Base-by-base conservation (phyloP, 2,329 filamentous ascomycete species). In the Aspergillus oerlinghausenensis region DNA sequence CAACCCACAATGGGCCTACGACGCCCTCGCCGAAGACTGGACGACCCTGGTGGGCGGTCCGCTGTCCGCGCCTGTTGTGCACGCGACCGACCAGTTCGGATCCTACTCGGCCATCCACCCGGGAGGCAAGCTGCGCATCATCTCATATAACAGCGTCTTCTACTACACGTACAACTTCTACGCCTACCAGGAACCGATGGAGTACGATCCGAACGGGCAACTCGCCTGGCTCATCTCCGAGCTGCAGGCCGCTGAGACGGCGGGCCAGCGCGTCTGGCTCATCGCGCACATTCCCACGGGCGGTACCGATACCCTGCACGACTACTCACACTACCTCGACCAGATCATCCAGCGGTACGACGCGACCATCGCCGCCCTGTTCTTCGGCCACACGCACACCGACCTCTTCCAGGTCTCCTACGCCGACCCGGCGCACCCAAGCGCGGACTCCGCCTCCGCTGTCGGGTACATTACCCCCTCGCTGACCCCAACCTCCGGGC, bases 101-200 rank as follows among this genome's bases (percentile, higher is more conserved):
- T 68, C 74, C 2, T 68, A 70, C 3, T 63, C 67, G 3, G 71
- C 70, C 3, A 72, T 76, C 14, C 21, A 70, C 74, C 50, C 73
- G 79, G 49, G 63, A 68, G 75, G 73, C 19, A 81, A 82, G 58
- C 71, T 86, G 26, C 77, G 81, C 25, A 70, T 86, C 63, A 84
- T 86, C 64, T 84, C 82, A 3, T 73, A 85, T 62, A 85, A 83
- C 73, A 84, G 81, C 19, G 83, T 85, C 66, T 69, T 84, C 58
- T 84, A 81, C 70, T 85, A 86, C 67, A 77, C 75, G n/a, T 70
- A 78, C 58, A 85, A 86, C 72, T 83, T 81, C 65, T 82, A 79
- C 71, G 67, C 82, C 38, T 85, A 83, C 62, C 74, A 79, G 59
- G 74, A 79, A 49, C 72, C 75, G 1, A 79, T 82, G 73, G 69